A percentile compares a stretch with the other conserved stretches of the same genome.
Conservation (phyloP, 192 early-diverging fungal genomes). For the Coemansia sp. region DNA sequence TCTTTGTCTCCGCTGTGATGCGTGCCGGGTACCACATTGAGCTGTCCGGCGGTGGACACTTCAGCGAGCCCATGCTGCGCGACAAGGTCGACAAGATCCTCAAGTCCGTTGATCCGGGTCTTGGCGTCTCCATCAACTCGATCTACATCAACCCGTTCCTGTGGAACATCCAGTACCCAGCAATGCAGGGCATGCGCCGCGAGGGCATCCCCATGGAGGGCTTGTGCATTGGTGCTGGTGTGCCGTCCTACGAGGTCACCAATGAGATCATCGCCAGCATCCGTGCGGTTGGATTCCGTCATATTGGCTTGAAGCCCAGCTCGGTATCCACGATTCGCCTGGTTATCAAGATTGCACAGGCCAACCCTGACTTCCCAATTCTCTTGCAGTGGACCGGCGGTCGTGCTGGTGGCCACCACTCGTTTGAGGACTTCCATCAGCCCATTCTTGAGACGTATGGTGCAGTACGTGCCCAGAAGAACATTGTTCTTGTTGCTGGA, state of each 20-base stretch:
- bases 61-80: slow-evolving; percentile 78
- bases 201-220: slow-evolving; percentile 95
- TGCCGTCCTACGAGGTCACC: slow-evolving; percentile 84
- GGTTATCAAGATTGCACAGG: slow-evolving; percentile 83
- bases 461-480: slow-evolving; percentile 78
- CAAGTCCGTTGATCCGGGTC: slow-evolving; percentile 72
- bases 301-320: slow-evolving; percentile 92
- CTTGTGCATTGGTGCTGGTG: slow-evolving; percentile 87
- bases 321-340: slow-evolving; percentile 83
- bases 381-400: slow-evolving; percentile 97
- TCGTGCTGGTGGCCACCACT: slow-evolving; percentile 95
- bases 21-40: slow-evolving; percentile 92
- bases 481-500: slow-evolving; percentile 88
- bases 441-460: slow-evolving; percentile 76
- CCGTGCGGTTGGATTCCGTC: slow-evolving; percentile 76
- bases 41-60: slow-evolving; percentile 90
- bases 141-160: slow-evolving; percentile 88
- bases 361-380: slow-evolving; percentile 86
- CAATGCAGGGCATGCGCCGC: slow-evolving; percentile 78
- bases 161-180: slow-evolving; percentile 87
- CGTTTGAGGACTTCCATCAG: slow-evolving; percentile 92
- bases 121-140: slow-evolving; percentile 86
- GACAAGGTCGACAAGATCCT: slow-evolving; percentile 82
- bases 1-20: slow-evolving; percentile 83
- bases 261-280: slow-evolving; percentile 83